A percentile compares a stretch with the other conserved stretches of the same genome.
phyloP scores from a whole-genome alignment of 1,284 basidiomycete genomes.

The Ustilago shanxiensis region DNA sequence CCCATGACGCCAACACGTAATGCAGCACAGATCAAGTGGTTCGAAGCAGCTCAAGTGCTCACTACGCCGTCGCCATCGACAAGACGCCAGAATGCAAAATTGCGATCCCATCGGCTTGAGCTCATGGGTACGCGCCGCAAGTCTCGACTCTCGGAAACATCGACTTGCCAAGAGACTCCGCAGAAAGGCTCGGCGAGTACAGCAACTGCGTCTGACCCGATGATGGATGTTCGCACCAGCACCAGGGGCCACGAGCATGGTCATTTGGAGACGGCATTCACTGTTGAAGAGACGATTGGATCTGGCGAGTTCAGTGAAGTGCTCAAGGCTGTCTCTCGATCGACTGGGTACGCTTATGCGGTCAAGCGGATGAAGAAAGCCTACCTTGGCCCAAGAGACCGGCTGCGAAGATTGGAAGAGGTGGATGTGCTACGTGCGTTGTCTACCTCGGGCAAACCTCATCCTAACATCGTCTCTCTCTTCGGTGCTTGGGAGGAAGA shows the following conservation, averaged over 20 bases:
- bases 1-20: conserved; percentile 68
- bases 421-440: conserved; percentile 91
- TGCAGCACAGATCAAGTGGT: conserved; percentile 63
- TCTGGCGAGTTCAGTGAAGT: conserved; percentile 95
- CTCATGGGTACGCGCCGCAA: conserved; percentile 44
- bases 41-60: conserved; percentile 61
- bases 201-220: conserved; percentile 7
- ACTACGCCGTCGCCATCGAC: conserved; percentile 62
- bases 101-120: conserved; percentile 48
- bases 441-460: conserved; percentile 68
- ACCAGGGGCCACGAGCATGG: conserved; percentile 21
- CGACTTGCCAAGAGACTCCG: conserved; percentile 44
- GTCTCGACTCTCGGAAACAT: conserved; percentile 42
- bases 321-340: conserved; percentile 85
- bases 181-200: conserved; percentile 23
- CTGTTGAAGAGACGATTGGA: conserved; percentile 84
- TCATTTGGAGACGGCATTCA: conserved; percentile 74
- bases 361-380: conserved; percentile 91
- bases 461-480: conserved; percentile 79
- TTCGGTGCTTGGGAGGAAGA: conserved; percentile 97
- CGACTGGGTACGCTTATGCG: conserved; percentile 79
- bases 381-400: conserved; percentile 89
- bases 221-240: conserved; percentile 23
- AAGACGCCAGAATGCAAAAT: conserved; percentile 36
- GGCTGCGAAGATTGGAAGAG: conserved; percentile 89